Percentiles rank a stretch among this genome's conserved stretches.
Conservation (phyloP, 306 rosid species). For the Vigna hirtella region DNA sequence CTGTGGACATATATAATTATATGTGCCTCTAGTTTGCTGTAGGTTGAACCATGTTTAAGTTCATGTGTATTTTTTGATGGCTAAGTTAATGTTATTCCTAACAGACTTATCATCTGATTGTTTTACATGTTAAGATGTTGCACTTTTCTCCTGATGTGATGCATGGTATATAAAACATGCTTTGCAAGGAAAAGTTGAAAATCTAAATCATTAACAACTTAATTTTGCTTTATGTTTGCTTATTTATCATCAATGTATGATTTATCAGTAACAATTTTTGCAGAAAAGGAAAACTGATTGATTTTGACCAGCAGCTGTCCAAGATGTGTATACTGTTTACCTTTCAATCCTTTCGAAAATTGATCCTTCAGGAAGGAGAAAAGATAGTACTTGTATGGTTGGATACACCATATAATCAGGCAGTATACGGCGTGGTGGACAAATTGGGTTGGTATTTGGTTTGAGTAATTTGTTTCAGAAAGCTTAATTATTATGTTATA, state of each 20-base stretch:
- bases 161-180: constrained; percentile 24
- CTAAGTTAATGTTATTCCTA: constrained; percentile 6
- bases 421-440: constrained; percentile 91
- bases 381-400: constrained; percentile 94
- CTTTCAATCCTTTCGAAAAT: constrained; percentile 81
- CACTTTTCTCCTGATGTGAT: constrained; percentile 11
- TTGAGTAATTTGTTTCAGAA: constrained; percentile 29
- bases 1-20: constrained; percentile 13
- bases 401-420: constrained; percentile 95
- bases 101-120: constrained; percentile 1
- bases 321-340: constrained; percentile 88
- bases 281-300: constrained; percentile 64
- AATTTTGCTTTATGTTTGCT: constrained; percentile 3
- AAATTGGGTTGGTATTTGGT: constrained; percentile 69
- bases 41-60: constrained; percentile 5
- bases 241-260: constrained; percentile 18
- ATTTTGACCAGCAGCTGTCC: constrained; percentile 76
- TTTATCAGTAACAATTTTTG: constrained; percentile 43
- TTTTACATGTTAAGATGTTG: neutral
- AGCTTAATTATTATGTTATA: constrained; percentile 39
- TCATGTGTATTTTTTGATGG: constrained; percentile 4
- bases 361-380: constrained; percentile 99
- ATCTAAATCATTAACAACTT: neutral
- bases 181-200: constrained; percentile 21
- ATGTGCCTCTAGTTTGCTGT: constrained; percentile 27